Percentiles rank a stretch among this genome's conserved stretches.
Evolutionary conservation across 768 basidiomycete species (phyloP).

Genomic region (Russula brevipes): DNA sequence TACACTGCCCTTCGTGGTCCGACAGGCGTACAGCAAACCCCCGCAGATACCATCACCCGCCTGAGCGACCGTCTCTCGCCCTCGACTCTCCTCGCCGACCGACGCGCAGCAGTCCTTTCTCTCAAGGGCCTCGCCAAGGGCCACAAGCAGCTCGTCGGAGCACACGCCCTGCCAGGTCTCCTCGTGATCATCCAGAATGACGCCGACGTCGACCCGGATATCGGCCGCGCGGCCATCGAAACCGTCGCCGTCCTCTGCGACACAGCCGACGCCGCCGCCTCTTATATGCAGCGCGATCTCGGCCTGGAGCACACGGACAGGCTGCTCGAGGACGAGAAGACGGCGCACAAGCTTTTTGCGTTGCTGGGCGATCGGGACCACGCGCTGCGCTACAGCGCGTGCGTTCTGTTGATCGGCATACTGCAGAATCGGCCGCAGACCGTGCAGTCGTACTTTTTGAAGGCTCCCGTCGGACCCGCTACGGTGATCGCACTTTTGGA

Average conservation of each 20-base stretch:
- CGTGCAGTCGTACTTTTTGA: slow-evolving; percentile 90
- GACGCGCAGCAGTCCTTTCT: slow-evolving; percentile 87
- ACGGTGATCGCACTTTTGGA: slow-evolving; percentile 72
- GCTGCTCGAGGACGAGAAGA: slow-evolving; percentile 66
- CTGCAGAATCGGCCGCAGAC: slow-evolving; percentile 75
- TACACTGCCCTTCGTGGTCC: slow-evolving; percentile 83
- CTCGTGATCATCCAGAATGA: slow-evolving; percentile 81
- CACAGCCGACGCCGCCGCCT: slow-evolving; percentile 47
- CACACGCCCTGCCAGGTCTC: slow-evolving; percentile 68
- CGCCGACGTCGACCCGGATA: slow-evolving; percentile 85
- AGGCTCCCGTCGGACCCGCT: slow-evolving; percentile 68
- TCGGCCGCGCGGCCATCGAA: slow-evolving; percentile 88
- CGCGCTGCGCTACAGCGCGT: slow-evolving; percentile 77
- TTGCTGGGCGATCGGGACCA: slow-evolving; percentile 73
- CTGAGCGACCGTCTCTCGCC: slow-evolving; percentile 88
- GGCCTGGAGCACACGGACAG: slow-evolving; percentile 80
- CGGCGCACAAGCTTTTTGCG: slow-evolving; percentile 68
- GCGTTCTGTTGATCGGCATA: slow-evolving; percentile 76
- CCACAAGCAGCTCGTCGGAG: slow-evolving; percentile 85
- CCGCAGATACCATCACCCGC: slow-evolving; percentile 78
- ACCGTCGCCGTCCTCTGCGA: slow-evolving; percentile 85
- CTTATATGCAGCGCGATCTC: slow-evolving; percentile 51
- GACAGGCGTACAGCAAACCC: slow-evolving; percentile 75
- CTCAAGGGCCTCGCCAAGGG: slow-evolving; percentile 91
- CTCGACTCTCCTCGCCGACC: slow-evolving; percentile 83